Base-by-base conservation (phyloP, 352 stramenopile genomes). In the Globisporangium splendens region DNA sequence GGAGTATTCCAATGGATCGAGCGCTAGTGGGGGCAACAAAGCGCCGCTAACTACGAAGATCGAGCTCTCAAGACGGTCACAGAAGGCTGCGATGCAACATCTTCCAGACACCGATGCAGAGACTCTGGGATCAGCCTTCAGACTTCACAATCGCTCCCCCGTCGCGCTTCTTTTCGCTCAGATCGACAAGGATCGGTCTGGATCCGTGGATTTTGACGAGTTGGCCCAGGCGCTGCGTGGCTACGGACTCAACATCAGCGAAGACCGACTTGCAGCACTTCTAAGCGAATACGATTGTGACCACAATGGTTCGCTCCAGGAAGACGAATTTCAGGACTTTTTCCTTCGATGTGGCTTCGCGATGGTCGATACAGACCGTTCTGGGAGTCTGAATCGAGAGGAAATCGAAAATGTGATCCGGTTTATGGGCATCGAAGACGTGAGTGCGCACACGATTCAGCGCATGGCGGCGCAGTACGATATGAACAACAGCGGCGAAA, bases 401-500 rank as follows among this genome's bases (percentile, higher is more conserved):
- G 83, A 92, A 31, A 68, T 92, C 41, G 54, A 69, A 13, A 70
- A 70, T 14, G 80, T 82, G 10, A 65, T 90, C 28, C 64, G 71
- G 39, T 65, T 84, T 6, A 70, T 92, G 44, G 83, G 77, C 3
- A 70, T 90, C 24, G 54, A 61, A 0, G 63, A 75, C 31, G 63
- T 79, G 46, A 66, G 21, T 2, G 69, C 83, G 14, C 35, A 69
- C 1, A 67, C 83, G 21, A 74, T 88, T 38, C 58, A 62, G 15
- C 56, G 51, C 3, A 82, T 88, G 77, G 70, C 89, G 15, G 63
- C 70, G 0, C 73, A 73, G 17, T 90, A 92, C 52, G 83, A 92
- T 53, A 43, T 92, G 3, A 74, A 88, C 54, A 74, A 69, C 18
- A 88, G 75, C n/a, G 83, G 83, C 8, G 82, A 85, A 58, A 88